phyloP scores from a whole-genome alignment of 805 yeast genomes.

The Schwanniomyces yamadae region DNA sequence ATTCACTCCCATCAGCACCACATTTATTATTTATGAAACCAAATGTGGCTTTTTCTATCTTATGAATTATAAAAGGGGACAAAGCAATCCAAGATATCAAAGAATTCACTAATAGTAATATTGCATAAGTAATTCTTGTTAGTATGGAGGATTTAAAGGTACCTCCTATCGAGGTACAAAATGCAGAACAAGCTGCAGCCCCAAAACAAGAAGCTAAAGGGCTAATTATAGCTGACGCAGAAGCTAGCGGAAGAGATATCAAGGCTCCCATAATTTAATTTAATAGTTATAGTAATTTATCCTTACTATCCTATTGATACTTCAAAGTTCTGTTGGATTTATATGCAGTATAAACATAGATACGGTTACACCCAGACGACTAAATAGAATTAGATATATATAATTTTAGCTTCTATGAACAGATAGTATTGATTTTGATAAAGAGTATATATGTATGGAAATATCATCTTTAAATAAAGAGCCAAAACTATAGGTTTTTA shows the following conservation, averaged over 20 bases:
- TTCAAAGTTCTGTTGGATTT: no score
- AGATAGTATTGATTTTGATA: no score
- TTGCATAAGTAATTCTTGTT: conserved; percentile 85
- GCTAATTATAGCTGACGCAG: conserved; percentile 41
- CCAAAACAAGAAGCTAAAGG: conserved; percentile 70
- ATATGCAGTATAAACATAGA: no score
- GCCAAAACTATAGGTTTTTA: no score
- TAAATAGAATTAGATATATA: no score
- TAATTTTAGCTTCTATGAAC: no score
- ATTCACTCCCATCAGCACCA: conserved; percentile 67
- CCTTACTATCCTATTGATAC: no score
- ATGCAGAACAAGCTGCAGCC: conserved; percentile 70
- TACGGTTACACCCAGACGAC: no score
- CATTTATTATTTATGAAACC: conserved; percentile 72
- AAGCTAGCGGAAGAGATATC: conserved; percentile 68
- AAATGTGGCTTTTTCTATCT: conserved; percentile 69
- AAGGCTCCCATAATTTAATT: conserved; percentile 60
- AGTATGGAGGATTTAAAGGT: conserved; percentile 72
- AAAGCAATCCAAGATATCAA: conserved; percentile 90
- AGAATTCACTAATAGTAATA: conserved; percentile 73
- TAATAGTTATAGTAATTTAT: no score
- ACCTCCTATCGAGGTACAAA: conserved; percentile 52
- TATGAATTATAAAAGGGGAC: conserved; percentile 71
- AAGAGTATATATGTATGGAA: no score
- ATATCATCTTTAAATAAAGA: no score